A percentile compares a stretch with the other conserved stretches of the same genome.
Evolutionary conservation across 2,329 filamentous ascomycete species (phyloP).

Genomic region (Epichloe festucae): DNA sequence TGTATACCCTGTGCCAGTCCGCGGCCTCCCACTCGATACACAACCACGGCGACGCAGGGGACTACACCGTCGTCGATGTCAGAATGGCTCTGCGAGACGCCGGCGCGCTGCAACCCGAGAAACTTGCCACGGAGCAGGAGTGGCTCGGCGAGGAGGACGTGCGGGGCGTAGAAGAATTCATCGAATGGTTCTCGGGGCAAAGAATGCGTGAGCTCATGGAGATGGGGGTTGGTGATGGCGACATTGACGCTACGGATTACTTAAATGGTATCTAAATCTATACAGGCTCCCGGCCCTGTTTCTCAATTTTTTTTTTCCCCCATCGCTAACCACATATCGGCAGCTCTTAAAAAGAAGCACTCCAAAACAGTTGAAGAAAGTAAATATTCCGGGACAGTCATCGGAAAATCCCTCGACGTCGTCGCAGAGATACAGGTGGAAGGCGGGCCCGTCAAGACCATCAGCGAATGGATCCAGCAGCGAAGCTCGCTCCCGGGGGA

Average conservation of each 20-base stretch:
- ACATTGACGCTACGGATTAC: constrained; percentile 55
- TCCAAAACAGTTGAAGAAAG: constrained; percentile 80
- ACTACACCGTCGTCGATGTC: constrained; percentile 54
- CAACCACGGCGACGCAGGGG: constrained; percentile 45
- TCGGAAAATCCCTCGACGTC: constrained; percentile 62
- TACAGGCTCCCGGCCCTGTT: neutral
- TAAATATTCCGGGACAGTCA: constrained; percentile 70
- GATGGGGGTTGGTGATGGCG: constrained; percentile 60
- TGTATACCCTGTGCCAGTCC: constrained; percentile 59
- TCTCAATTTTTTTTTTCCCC: no score
- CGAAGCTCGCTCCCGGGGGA: constrained; percentile 10
- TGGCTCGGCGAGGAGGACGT: constrained; percentile 62
- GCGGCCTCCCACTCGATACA: constrained; percentile 59
- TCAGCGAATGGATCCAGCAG: constrained; percentile 24
- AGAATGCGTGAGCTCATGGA: constrained; percentile 69
- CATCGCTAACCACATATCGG: neutral
- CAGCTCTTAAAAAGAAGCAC: constrained; percentile 82
- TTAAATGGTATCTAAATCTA: constrained; percentile 42
- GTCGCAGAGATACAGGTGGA: constrained; percentile 59
- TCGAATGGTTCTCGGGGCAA: constrained; percentile 64
- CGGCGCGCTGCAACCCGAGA: constrained; percentile 59
- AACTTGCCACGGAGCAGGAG: constrained; percentile 54
- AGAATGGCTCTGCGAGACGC: constrained; percentile 75
- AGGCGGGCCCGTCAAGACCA: constrained; percentile 42
- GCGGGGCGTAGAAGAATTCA: constrained; percentile 63